Percentiles rank a stretch among this genome's conserved stretches.
phyloP scores from a whole-genome alignment of 768 basidiomycete genomes.

The Phylloporus rhodoxanthus region DNA sequence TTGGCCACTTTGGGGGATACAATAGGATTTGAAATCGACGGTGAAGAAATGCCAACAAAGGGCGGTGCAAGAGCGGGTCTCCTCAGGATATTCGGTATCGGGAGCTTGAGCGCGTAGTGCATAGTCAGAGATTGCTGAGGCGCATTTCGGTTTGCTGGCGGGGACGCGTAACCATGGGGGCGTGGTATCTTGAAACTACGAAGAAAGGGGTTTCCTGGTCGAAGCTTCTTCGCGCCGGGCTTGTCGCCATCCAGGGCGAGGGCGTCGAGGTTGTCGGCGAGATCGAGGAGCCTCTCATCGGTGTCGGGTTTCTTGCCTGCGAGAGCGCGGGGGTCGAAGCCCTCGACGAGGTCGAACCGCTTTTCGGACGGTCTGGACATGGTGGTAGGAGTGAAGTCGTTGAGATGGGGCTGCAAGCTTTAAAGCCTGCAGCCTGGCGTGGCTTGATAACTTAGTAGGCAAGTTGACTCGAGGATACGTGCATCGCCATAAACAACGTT shows the following conservation, averaged over 20 bases:
- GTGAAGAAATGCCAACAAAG: conserved; percentile 17
- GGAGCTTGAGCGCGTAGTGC: conserved; percentile 20
- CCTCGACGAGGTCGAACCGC: conserved; percentile 27
- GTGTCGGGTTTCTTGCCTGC: conserved; percentile 12
- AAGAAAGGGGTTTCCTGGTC: conserved; percentile 32
- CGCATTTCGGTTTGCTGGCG: conserved; percentile 5
- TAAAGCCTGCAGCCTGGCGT: conserved; percentile 4
- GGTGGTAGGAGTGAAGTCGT: conserved; percentile 2
- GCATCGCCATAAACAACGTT: conserved; percentile 11
- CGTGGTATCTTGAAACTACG: conserved; percentile 43
- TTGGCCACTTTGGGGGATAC: conserved; percentile 8
- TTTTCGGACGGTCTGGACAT: conserved; percentile 19
- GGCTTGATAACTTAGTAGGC: background rate
- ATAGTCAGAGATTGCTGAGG: conserved; percentile 16
- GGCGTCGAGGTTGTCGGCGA: background rate
- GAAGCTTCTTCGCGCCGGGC: no score
- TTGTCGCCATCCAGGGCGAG: no score
- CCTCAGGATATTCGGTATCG: conserved; percentile 6
- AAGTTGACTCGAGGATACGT: conserved; percentile 14
- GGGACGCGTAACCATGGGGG: background rate
- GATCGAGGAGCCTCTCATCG: conserved; percentile 7
- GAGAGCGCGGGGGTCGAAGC: conserved; percentile 32
- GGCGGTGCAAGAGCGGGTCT: conserved; percentile 17
- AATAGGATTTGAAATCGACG: conserved; percentile 32
- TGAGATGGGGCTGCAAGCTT: conserved; percentile 12